Percentiles rank a stretch among this genome's conserved stretches.
These are phyloP conservation scores for Trichoderma sp. DNA, from an alignment of 2,329 filamentous ascomycete genomes.

Conservation along the genomic window DNA sequence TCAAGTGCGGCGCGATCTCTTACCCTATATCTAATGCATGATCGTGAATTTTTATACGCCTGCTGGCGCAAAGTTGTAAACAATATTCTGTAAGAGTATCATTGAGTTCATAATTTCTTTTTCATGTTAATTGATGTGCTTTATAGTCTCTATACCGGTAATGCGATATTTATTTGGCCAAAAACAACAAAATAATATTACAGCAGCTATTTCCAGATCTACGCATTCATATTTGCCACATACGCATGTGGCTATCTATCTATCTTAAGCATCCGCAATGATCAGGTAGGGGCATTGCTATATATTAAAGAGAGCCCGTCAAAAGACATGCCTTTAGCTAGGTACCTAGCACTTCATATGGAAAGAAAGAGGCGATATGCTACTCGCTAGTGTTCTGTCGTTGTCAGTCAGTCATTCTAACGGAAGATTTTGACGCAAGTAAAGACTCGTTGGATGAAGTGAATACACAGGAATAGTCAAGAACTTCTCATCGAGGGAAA, in stretches of 20 bases:
- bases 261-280: too few species aligned
- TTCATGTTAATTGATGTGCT: neutral
- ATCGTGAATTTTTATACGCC: neutral
- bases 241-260: neutral
- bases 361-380: neutral
- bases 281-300: too few species aligned
- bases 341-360: neutral
- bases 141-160: neutral
- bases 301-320: neutral
- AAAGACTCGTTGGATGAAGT: neutral
- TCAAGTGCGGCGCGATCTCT: neutral
- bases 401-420: neutral
- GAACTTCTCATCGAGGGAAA: neutral
- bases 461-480: neutral
- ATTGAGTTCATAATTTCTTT: neutral
- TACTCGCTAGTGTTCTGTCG: neutral
- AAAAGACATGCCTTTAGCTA: neutral
- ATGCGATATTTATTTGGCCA: neutral
- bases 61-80: neutral
- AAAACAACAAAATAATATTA: neutral
- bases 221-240: neutral
- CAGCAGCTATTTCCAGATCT: neutral
- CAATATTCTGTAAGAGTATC: neutral
- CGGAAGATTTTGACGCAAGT: neutral
- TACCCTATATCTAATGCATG: conserved; percentile 9